Conservation (phyloP, 2,329 filamentous ascomycete species). For the Achaetomium macrosporum region DNA sequence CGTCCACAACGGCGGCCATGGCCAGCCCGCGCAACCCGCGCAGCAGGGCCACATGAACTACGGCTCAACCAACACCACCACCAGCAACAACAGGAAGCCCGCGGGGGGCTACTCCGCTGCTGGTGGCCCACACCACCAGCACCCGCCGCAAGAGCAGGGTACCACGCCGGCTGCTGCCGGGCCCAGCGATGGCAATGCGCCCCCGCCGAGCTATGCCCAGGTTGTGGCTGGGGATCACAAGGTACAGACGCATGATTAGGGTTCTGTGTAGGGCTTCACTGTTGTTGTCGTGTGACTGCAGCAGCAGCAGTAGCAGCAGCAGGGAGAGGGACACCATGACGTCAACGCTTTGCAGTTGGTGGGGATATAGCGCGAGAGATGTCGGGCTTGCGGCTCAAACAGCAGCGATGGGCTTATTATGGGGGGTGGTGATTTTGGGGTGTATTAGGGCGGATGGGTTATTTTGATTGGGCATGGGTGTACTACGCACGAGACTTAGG, state of each 20-base stretch:
- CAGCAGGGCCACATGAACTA: conserved; percentile 40
- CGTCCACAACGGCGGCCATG: conserved; percentile 46
- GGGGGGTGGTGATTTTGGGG: too few species aligned
- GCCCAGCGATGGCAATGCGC: conserved; percentile 38
- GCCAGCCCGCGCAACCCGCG: conserved; percentile 26
- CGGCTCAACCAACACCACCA: conserved; percentile 35
- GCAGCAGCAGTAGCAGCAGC: too few species aligned
- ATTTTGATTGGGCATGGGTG: too few species aligned
- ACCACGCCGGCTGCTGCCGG: conserved; percentile 26
- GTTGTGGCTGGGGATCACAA: conserved; percentile 88
- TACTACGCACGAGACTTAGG: too few species aligned
- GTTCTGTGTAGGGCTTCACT: background rate
- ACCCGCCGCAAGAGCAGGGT: conserved; percentile 19
- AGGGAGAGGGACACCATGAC: too few species aligned
- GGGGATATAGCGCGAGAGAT: too few species aligned
- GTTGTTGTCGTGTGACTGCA: background rate
- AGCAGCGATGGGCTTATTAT: too few species aligned
- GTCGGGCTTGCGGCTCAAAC: too few species aligned
- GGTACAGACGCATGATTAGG: conserved; percentile 63
- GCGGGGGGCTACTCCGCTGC: conserved; percentile 4
- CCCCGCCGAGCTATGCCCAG: conserved; percentile 83
- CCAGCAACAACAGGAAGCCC: conserved; percentile 13
- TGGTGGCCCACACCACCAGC: background rate
- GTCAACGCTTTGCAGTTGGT: too few species aligned
- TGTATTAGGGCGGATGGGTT: too few species aligned